Base-by-base conservation (phyloP, 441 rosid species). In the Populus tomentosa region DNA sequence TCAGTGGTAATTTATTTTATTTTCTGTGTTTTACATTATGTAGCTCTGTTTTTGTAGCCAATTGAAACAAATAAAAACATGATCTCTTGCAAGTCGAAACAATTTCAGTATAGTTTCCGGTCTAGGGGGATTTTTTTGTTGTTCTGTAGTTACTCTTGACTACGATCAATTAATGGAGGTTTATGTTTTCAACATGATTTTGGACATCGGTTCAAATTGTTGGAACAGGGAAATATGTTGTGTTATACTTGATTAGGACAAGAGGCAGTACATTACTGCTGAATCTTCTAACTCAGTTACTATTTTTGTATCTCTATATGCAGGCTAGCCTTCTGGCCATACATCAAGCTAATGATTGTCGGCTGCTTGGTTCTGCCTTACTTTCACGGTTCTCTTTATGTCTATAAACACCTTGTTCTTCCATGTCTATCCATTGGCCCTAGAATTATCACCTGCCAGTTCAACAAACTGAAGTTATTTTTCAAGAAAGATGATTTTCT, bases 261-360 rank as follows among this genome's bases (percentile, higher is more conserved):
- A 14, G 56, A 46, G 56, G 56, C 56, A 14, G 56, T 46, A 46
- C 11, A 14, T 14, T 46, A 46, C 56, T 4, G 56, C 10, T 66
- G 38, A 18, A 24, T 66, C 13, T 42, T 18, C 7, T 7, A 6
- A 6, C 20, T 4, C 32, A n/a, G 0, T 11, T 33, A 0, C 59
- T 23, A 26, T 33, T 53, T 32, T 14, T 8, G 32, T 18, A 59
- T 63, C 13, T 70, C 21, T 14, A 30, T 40, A 10, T 40, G 32
- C 65, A 88, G 88, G 85, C 35, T 87, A 61, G 82, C 89, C 20
- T 35, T 76, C 28, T 88, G 89, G 91, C 78, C 77, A 23, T 83
- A 83, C 61, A 70, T 81, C 18, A 88, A 85, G 86, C 78, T 88
- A 23, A 14, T 75, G 2, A 59, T 86, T 53, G 76, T 83, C 46